Conservation (phyloP, 1,284 basidiomycete genomes). For the Marasmius tenuissimus region DNA sequence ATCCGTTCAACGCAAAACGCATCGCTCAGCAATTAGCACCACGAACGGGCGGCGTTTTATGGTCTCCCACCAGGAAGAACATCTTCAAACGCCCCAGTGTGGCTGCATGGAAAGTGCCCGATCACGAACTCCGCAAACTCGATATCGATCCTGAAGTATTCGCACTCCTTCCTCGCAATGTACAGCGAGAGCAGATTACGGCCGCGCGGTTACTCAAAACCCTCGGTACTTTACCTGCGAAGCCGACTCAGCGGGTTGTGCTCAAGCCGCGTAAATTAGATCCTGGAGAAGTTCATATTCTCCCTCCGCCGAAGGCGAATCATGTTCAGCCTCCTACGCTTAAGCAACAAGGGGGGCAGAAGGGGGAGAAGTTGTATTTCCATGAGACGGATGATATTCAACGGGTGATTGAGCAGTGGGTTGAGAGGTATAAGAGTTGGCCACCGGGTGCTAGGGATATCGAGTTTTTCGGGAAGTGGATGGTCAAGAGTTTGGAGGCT, state of each 20-base stretch:
- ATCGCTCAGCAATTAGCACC: constrained; percentile 67
- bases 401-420: constrained; percentile 70
- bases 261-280: constrained; percentile 49
- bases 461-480: constrained; percentile 67
- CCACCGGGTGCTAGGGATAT: constrained; percentile 71
- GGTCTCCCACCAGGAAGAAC: constrained; percentile 45
- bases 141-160: constrained; percentile 76
- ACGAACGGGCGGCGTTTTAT: constrained; percentile 33
- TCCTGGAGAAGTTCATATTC: constrained; percentile 39
- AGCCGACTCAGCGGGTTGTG: constrained; percentile 43
- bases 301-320: constrained; percentile 52
- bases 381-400: constrained; percentile 69
- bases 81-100: constrained; percentile 21
- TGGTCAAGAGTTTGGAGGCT: constrained; percentile 62
- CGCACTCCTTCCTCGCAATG: constrained; percentile 54
- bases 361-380: constrained; percentile 54
- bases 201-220: constrained; percentile 50
- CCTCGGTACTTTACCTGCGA: constrained; percentile 38
- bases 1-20: constrained; percentile 47
- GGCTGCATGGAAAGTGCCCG: constrained; percentile 28
- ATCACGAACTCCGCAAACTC: constrained; percentile 58
- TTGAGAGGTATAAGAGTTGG: constrained; percentile 54
- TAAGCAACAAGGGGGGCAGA: constrained; percentile 51
- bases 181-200: constrained; percentile 75
- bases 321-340: constrained; percentile 48